Conservation (phyloP, 2,329 filamentous ascomycete species). For the Beauveria australis region DNA sequence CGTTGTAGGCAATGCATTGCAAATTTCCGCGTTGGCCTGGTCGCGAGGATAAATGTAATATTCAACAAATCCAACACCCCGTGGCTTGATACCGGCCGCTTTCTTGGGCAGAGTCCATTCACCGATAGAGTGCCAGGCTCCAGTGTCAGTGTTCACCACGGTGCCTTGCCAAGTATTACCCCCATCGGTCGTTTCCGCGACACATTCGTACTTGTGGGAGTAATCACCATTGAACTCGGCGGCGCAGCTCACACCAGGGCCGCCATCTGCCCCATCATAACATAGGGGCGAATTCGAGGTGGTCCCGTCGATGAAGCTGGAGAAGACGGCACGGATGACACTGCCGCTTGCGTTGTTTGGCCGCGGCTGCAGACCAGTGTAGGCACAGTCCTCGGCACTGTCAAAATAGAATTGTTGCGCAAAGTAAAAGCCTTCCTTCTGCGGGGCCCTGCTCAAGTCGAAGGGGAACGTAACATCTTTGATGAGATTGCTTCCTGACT, state of each 20-base stretch:
- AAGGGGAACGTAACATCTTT: constrained; percentile 16
- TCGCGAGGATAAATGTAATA: constrained; percentile 16
- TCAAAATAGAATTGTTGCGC: constrained; percentile 18
- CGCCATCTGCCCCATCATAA: constrained; percentile 18
- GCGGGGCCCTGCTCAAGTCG: constrained; percentile 15
- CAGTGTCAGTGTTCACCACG: constrained; percentile 14
- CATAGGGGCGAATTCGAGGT: constrained; percentile 15
- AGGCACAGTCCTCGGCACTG: not conserved
- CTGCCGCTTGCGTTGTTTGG: constrained; percentile 8
- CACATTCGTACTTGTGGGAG: constrained; percentile 14
- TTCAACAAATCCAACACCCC: constrained; percentile 18
- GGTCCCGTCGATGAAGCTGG: constrained; percentile 16
- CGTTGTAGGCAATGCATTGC: constrained; percentile 13
- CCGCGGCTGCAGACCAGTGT: constrained; percentile 18
- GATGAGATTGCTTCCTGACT: not conserved
- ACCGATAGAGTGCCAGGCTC: constrained; percentile 13
- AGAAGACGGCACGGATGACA: constrained; percentile 18
- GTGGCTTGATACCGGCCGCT: constrained; percentile 13
- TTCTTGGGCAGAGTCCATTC: constrained; percentile 15
- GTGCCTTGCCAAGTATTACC: constrained; percentile 18
- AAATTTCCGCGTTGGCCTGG: not conserved
- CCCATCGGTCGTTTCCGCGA: constrained; percentile 13
- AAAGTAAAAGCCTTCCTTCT: constrained; percentile 17
- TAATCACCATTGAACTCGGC: constrained; percentile 16
- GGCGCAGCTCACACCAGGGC: constrained; percentile 18